Evolutionary conservation across 2,329 filamentous ascomycete species (phyloP).

Genomic region (Incumbomyces lentus): DNA sequence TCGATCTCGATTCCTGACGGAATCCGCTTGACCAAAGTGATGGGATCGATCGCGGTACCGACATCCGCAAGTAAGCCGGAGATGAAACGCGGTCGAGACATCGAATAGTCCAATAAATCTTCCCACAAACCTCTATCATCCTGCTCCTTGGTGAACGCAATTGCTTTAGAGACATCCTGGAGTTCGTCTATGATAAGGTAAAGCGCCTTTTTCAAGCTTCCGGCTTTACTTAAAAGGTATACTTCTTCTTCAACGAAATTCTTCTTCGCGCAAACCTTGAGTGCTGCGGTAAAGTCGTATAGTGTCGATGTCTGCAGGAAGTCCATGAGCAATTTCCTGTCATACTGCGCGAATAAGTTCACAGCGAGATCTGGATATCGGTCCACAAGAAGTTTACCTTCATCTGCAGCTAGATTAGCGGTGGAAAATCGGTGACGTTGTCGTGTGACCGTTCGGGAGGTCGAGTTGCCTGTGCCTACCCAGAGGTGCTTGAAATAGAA

Average conservation of each 20-base stretch:
- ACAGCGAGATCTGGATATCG: conserved; percentile 80
- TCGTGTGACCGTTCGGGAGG: conserved; percentile 29
- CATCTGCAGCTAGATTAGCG: conserved; percentile 41
- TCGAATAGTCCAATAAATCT: conserved; percentile 85
- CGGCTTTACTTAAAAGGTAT: conserved; percentile 88
- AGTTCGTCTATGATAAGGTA: conserved; percentile 91
- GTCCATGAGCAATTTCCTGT: conserved; percentile 70
- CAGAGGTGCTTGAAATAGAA: conserved; percentile 86
- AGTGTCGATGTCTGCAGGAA: conserved; percentile 76
- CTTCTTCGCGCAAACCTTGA: conserved; percentile 66
- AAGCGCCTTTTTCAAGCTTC: conserved; percentile 81
- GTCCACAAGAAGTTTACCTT: conserved; percentile 63
- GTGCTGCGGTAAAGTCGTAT: conserved; percentile 68
- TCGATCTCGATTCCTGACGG: conserved; percentile 89
- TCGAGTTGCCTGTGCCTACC: conserved; percentile 50
- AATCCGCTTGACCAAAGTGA: conserved; percentile 78
- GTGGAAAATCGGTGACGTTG: conserved; percentile 22
- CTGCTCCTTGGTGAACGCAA: conserved; percentile 87
- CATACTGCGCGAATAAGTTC: conserved; percentile 74
- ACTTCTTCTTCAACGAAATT: conserved; percentile 89
- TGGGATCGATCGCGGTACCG: conserved; percentile 85
- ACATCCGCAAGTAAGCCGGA: conserved; percentile 85
- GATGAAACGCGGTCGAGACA: conserved; percentile 96
- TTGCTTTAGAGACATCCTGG: conserved; percentile 81
- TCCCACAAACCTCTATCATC: conserved; percentile 90